These are phyloP conservation scores for Moniliophthora roreri DNA, from an alignment of 1,284 basidiomycete genomes.

Conservation along the genomic window DNA sequence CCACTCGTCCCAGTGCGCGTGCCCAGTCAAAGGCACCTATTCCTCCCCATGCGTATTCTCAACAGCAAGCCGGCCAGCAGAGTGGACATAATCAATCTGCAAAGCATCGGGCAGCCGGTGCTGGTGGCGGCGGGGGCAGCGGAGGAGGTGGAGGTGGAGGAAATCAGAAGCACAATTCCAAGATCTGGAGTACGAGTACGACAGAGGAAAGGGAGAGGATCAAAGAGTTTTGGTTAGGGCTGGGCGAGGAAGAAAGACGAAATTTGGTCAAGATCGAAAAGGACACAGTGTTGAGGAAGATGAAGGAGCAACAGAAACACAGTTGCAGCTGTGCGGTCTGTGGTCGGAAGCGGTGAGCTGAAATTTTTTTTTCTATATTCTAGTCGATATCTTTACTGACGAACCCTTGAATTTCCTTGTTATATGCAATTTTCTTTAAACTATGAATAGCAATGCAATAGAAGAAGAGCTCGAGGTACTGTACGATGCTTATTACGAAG, in stretches of 20 bases:
- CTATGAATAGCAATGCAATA: constrained; percentile 77
- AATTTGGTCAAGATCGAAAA: constrained; percentile 96
- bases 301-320: constrained; percentile 99
- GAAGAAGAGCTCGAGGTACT: constrained; percentile 99
- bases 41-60: constrained; percentile 40
- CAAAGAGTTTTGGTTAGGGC: constrained; percentile 94
- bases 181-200: constrained; percentile 90
- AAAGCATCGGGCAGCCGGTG: constrained; percentile 1
- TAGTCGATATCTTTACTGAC: not conserved
- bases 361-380: constrained; percentile 9
- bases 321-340: constrained; percentile 96
- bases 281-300: constrained; percentile 94
- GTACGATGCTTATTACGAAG: constrained; percentile 99
- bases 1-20: constrained; percentile 7
- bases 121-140: not conserved
- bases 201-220: constrained; percentile 94
- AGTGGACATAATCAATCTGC: constrained; percentile 1
- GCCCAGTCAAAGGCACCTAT: constrained; percentile 56
- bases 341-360: constrained; percentile 87
- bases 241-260: constrained; percentile 86
- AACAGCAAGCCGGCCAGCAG: constrained; percentile 20
- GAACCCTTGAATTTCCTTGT: not conserved
- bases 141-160: constrained; percentile 15
- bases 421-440: constrained; percentile 3
- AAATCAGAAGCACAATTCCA: constrained; percentile 48